These are phyloP conservation scores for Quillaja saponaria DNA, from an alignment of 306 rosid genomes.

Conservation along the genomic window DNA sequence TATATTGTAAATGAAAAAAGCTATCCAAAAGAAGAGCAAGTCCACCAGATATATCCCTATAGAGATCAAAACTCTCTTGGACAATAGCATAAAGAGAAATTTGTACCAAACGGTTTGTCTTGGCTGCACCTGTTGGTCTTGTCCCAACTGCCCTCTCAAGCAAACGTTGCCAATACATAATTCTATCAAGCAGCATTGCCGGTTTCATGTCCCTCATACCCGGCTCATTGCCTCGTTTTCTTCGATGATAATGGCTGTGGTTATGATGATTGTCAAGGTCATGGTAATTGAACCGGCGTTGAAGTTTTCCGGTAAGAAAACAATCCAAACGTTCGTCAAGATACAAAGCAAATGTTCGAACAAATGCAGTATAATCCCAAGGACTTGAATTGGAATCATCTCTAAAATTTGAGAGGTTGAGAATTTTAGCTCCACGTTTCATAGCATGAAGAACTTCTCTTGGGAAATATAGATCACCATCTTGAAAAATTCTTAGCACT, in stretches of 20 bases:
- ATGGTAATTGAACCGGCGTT: constrained; percentile 42
- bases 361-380: constrained; percentile 75
- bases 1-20: constrained; percentile 62
- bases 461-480: constrained; percentile 82
- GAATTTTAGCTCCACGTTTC: constrained; percentile 73
- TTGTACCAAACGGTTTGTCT: constrained; percentile 45
- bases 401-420: constrained; percentile 68
- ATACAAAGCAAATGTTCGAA: constrained; percentile 66
- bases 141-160: constrained; percentile 71
- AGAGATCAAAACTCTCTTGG: constrained; percentile 77
- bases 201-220: constrained; percentile 70
- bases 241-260: not conserved
- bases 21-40: constrained; percentile 66
- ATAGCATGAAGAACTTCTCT: constrained; percentile 67
- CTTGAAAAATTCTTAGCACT: constrained; percentile 72
- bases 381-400: constrained; percentile 78
- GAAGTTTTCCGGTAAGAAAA: constrained; percentile 77
- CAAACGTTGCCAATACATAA: constrained; percentile 64
- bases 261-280: not conserved
- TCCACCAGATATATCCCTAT: constrained; percentile 69
- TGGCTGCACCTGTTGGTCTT: constrained; percentile 64
- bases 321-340: constrained; percentile 83
- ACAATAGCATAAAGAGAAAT: constrained; percentile 64
- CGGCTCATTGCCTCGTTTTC: constrained; percentile 27
- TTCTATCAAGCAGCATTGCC: constrained; percentile 52